A percentile compares a stretch with the other conserved stretches of the same genome.
phyloP scores from a whole-genome alignment of 2,329 filamentous ascomycete species.

The Calonectria pseudoturangicola region DNA sequence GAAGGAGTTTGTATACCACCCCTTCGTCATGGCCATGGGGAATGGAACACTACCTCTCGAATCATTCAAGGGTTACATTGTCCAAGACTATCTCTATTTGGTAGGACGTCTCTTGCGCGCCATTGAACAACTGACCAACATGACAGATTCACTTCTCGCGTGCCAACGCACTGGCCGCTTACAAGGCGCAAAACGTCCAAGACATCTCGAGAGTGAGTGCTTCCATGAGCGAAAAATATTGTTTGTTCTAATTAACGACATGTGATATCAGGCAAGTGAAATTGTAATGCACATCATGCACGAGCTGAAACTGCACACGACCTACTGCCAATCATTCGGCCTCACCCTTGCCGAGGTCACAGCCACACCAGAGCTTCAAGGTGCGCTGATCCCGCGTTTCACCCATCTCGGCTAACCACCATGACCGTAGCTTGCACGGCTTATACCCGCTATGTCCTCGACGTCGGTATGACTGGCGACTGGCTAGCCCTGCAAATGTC shows the following conservation, averaged over 20 bases:
- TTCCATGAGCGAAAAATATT: too few species aligned
- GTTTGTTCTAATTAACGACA: neutral
- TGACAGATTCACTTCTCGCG: constrained; percentile 87
- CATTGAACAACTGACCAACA: constrained; percentile 1
- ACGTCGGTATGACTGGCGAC: constrained; percentile 90
- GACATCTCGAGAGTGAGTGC: constrained; percentile 80
- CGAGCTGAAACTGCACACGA: constrained; percentile 88
- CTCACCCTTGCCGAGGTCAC: constrained; percentile 84
- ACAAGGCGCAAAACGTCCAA: constrained; percentile 85
- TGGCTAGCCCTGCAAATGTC: constrained; percentile 91
- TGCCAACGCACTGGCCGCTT: constrained; percentile 88
- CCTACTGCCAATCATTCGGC: constrained; percentile 89
- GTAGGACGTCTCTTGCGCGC: constrained; percentile 64
- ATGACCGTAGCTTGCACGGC: constrained; percentile 79
- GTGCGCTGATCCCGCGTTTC: constrained; percentile 62
- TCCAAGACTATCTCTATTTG: constrained; percentile 94
- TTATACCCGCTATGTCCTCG: constrained; percentile 90
- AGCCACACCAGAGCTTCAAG: constrained; percentile 82
- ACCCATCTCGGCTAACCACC: constrained; percentile 26
- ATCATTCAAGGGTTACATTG: constrained; percentile 90
- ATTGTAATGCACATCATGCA: constrained; percentile 86
- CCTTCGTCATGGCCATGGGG: constrained; percentile 86
- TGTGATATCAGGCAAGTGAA: constrained; percentile 59
- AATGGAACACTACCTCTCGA: constrained; percentile 83
- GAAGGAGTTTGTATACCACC: constrained; percentile 85